Evolutionary conservation across 108 stramenopile species (phyloP), one percentile per base, ranked within the genome.

Genomic region (Skeletonema tropicum): DNA sequence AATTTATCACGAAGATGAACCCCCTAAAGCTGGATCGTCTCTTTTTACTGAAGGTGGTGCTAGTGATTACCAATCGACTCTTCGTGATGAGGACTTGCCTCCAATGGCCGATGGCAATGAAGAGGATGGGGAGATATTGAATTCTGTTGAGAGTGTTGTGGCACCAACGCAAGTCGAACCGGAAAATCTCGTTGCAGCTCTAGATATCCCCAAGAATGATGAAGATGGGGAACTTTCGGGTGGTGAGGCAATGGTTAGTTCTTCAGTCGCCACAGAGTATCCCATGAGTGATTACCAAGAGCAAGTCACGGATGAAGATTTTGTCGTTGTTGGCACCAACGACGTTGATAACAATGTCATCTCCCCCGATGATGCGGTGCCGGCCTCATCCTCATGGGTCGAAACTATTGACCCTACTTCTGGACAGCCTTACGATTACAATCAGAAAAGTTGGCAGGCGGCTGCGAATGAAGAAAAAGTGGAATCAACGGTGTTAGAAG

Each of bases 351-450:
- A 49, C n/a, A 35, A 58, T 8, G 15, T 58, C 49, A 25, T 7
- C 10, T 33, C 36, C 38, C 39, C 25, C 33, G 38, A 65, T 38
- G 70, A 71, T 30, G 52, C 6, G 52, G 21, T 15, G 23, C 21
- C 49, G 23, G 14, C 23, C 15, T n/a, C n/a, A n/a, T 23, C 49
- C 21, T 8, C 17, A 21, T 92, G 92, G 92, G 73, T 87, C 5
- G 89, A 74, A 30, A 26, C 82, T 15, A 77, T 83, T 23, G 92
- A 92, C 45, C 92, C 92, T 2, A 32, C 73, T 15, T 84, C 82
- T 73, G 89, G 89, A 0, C 69, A 45, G 25, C 81, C 86, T 2
- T 95, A 93, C 78, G 92, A 92, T 74, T 89, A 88, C 36, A 95
- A 95, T 76, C 85, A 92, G 70, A 63, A 69, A 5, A 92, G 89